phyloP scores from a whole-genome alignment of 1,284 basidiomycete genomes.

The Marasmius tenuissimus region DNA sequence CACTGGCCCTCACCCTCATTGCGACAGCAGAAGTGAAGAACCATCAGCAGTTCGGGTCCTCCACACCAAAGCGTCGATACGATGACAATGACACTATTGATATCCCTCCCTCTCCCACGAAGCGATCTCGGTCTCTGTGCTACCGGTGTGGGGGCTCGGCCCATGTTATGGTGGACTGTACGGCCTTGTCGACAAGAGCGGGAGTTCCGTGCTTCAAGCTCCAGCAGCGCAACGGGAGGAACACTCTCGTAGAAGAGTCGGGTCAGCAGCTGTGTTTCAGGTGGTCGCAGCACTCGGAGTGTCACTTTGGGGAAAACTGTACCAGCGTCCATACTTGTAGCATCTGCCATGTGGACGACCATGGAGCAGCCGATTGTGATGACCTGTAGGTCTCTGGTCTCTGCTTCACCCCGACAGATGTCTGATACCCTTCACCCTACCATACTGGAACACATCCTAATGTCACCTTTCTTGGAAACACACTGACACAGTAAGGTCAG shows the following conservation, averaged over 20 bases:
- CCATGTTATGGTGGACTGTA: background rate
- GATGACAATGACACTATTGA: background rate
- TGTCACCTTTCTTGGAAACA: too few relatives aligned
- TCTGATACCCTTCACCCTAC: too few relatives aligned
- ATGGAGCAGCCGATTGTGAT: background rate
- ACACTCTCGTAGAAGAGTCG: background rate
- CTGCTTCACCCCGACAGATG: too few relatives aligned
- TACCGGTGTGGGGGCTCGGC: background rate
- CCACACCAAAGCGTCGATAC: background rate
- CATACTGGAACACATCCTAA: too few relatives aligned
- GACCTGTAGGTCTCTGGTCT: too few relatives aligned
- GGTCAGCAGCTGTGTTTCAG: background rate
- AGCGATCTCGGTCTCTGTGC: background rate
- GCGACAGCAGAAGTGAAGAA: background rate
- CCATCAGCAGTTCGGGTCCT: background rate
- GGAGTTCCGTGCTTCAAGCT: background rate
- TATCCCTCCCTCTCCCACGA: background rate
- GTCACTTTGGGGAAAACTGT: background rate
- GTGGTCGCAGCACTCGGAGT: background rate
- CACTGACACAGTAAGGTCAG: too few relatives aligned
- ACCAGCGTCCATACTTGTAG: background rate
- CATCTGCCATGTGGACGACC: background rate
- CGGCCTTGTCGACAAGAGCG: background rate
- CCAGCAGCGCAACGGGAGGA: background rate
- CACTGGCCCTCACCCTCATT: background rate